Conservation (phyloP, 345 rosid species). For the Eucalyptus erythrocorys region DNA sequence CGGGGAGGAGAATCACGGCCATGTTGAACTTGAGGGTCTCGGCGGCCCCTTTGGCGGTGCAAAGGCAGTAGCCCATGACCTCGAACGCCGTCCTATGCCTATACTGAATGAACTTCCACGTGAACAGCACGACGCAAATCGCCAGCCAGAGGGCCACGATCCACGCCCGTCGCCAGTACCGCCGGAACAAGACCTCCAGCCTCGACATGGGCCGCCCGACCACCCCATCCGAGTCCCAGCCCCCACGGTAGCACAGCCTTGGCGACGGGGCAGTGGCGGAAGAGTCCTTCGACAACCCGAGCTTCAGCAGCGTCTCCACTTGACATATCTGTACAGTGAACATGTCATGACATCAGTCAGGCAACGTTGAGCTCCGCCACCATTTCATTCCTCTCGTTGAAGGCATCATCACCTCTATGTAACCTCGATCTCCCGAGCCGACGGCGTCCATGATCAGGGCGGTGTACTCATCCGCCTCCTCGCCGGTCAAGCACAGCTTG, state of each 20-base stretch:
- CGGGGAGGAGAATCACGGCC: constrained; percentile 45
- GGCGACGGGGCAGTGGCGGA: neutral
- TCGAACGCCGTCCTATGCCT: constrained; percentile 24
- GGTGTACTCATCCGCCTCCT: constrained; percentile 28
- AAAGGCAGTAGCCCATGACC: constrained; percentile 54
- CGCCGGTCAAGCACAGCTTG: constrained; percentile 18
- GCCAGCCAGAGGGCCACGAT: constrained; percentile 22
- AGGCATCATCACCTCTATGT: constrained; percentile 14
- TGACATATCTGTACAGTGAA: constrained; percentile 10
- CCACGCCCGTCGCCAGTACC: constrained; percentile 41
- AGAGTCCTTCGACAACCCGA: constrained; percentile 2
- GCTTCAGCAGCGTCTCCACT: constrained; percentile 16
- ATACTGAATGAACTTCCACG: constrained; percentile 51
- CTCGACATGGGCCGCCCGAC: neutral
- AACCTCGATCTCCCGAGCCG: constrained; percentile 16
- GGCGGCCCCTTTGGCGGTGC: constrained; percentile 53
- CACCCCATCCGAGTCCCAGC: neutral
- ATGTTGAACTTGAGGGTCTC: constrained; percentile 51
- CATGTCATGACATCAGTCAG: neutral
- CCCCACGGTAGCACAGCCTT: neutral
- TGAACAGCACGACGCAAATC: constrained; percentile 18
- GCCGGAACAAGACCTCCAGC: constrained; percentile 20
- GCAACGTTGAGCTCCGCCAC: neutral
- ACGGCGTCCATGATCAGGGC: constrained; percentile 22
- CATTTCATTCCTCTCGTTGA: neutral